Conservation (phyloP, 202 grass and related monocot genomes). For the Digitaria exilis region DNA sequence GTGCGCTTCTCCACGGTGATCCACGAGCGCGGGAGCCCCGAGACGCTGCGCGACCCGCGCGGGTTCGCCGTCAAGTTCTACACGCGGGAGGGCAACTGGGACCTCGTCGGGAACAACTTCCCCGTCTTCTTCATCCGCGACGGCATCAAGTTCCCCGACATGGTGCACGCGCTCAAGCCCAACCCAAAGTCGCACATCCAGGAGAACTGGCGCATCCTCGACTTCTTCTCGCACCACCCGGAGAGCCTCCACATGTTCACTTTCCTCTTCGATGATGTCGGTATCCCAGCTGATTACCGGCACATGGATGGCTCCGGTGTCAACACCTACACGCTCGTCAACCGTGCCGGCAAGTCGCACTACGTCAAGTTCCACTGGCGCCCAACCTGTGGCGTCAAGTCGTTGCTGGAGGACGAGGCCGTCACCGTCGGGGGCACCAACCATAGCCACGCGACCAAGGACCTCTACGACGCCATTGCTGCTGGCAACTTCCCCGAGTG, state of each 20-base stretch:
- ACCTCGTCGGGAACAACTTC: constrained; percentile 98
- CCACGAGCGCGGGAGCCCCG: constrained; percentile 95
- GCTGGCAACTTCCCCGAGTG: constrained; percentile 93
- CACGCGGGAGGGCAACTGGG: constrained; percentile 98
- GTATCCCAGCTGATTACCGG: constrained; percentile 90
- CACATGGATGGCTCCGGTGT: constrained; percentile 99
- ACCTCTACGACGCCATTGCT: constrained; percentile 83
- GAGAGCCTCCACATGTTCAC: constrained; percentile 97
- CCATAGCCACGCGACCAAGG: constrained; percentile 97
- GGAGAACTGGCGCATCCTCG: constrained; percentile 95
- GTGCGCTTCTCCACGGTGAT: constrained; percentile 98
- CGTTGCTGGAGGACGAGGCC: constrained; percentile 78
- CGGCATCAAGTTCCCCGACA: constrained; percentile 98
- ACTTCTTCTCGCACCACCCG: constrained; percentile 99
- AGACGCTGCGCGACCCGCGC: constrained; percentile 93
- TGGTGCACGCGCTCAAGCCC: constrained; percentile 97
- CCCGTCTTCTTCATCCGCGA: constrained; percentile 98
- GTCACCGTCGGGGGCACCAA: constrained; percentile 85
- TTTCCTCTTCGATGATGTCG: constrained; percentile 93
- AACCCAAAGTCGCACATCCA: constrained; percentile 94
- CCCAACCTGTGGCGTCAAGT: constrained; percentile 86
- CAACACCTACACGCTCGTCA: constrained; percentile 90
- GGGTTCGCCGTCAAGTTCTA: constrained; percentile 99
- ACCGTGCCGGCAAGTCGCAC: constrained; percentile 69
- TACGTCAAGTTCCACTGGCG: constrained; percentile 99